Percentiles rank a stretch among this genome's conserved stretches.
Conservation (phyloP, 2,329 filamentous ascomycete species). For the Colletotrichum sp. region DNA sequence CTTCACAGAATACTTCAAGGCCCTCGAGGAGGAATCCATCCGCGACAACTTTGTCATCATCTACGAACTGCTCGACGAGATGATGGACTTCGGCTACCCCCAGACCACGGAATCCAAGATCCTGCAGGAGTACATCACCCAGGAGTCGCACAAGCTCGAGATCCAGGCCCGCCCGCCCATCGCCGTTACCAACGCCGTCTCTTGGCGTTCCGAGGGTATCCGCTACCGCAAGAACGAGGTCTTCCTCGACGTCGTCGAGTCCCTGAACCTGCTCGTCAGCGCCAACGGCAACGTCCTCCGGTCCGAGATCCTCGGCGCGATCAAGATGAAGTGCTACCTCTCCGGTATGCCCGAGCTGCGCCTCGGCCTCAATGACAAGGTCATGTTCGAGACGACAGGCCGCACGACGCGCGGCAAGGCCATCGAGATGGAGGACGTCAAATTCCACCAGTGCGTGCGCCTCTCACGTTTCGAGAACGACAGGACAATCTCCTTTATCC, state of each 20-base stretch:
- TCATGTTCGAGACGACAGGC: slow-evolving; percentile 98
- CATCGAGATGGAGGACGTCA: slow-evolving; percentile 99
- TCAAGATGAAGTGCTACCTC: slow-evolving; percentile 99
- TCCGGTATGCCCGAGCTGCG: slow-evolving; percentile 98
- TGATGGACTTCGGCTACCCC: slow-evolving; percentile 99
- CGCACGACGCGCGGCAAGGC: slow-evolving; percentile 93
- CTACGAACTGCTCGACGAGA: slow-evolving; percentile 97
- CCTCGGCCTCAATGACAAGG: slow-evolving; percentile 96
- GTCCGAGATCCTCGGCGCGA: slow-evolving; percentile 93
- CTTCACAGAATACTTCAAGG: slow-evolving; percentile 99
- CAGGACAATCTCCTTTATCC: slow-evolving; percentile 97
- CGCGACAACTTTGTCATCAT: slow-evolving; percentile 99
- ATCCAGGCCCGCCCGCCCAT: slow-evolving; percentile 95
- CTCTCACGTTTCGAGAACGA: slow-evolving; percentile 98
- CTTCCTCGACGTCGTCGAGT: slow-evolving; percentile 97
- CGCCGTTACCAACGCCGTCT: slow-evolving; percentile 97
- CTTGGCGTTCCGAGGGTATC: slow-evolving; percentile 97
- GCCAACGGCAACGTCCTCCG: slow-evolving; percentile 93
- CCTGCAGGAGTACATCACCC: slow-evolving; percentile 98
- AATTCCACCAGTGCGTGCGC: slow-evolving; percentile 98
- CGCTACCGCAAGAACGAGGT: slow-evolving; percentile 99
- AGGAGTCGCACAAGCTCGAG: slow-evolving; percentile 98
- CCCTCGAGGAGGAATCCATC: slow-evolving; percentile 97
- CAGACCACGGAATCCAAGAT: slow-evolving; percentile 99
- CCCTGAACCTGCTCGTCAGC: slow-evolving; percentile 92